These are phyloP conservation scores for Sporothrix inflata DNA, from an alignment of 2,329 filamentous ascomycete species.

Conservation along the genomic window DNA sequence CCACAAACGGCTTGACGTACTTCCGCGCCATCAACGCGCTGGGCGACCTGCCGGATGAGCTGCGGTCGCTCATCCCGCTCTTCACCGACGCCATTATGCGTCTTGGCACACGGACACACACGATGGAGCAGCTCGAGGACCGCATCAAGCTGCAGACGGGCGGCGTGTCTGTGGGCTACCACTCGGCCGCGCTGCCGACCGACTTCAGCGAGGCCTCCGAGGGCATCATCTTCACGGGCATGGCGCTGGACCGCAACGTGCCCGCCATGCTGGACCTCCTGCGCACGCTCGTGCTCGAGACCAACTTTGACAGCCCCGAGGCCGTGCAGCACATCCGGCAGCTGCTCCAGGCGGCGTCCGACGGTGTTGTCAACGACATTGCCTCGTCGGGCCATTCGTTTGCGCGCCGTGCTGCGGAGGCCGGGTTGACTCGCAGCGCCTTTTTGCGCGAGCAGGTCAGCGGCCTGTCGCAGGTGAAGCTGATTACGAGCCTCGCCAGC, in stretches of 20 bases:
- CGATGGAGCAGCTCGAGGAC: conserved; percentile 94
- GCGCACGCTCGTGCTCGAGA: conserved; percentile 78
- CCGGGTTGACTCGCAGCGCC: conserved; percentile 72
- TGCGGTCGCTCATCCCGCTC: conserved; percentile 81
- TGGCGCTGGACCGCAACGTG: conserved; percentile 86
- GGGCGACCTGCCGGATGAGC: conserved; percentile 77
- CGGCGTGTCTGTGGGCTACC: conserved; percentile 82
- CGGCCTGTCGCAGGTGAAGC: conserved; percentile 86
- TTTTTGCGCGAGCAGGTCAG: conserved; percentile 81
- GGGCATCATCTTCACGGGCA: conserved; percentile 82
- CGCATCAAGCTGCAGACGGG: conserved; percentile 95
- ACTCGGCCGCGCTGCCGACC: conserved; percentile 76
- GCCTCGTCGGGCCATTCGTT: conserved; percentile 88
- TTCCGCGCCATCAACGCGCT: conserved; percentile 87
- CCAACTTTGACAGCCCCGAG: conserved; percentile 83
- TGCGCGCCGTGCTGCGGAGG: conserved; percentile 81
- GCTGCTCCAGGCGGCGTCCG: conserved; percentile 81
- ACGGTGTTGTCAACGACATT: conserved; percentile 88
- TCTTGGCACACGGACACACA: conserved; percentile 82
- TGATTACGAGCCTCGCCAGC: conserved; percentile 77
- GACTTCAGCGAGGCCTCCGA: conserved; percentile 74
- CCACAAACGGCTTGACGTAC: conserved; percentile 94
- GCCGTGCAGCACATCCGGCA: conserved; percentile 83
- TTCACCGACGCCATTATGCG: conserved; percentile 94
- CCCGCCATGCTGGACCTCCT: conserved; percentile 89